Conservation (phyloP, 441 rosid genomes). For the Viola pubescens region DNA sequence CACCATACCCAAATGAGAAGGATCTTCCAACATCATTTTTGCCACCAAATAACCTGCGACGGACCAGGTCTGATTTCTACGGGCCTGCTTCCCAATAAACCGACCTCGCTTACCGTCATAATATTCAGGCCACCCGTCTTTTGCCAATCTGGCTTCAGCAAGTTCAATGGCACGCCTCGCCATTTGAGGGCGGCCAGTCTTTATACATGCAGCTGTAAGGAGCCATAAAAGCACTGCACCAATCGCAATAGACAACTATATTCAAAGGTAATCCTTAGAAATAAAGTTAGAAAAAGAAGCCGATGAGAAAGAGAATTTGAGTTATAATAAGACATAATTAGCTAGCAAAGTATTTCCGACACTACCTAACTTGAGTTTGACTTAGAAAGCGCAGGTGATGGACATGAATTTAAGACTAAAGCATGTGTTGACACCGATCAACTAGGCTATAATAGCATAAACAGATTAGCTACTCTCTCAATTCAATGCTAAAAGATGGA, state of each 20-base stretch:
- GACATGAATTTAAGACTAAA: neutral
- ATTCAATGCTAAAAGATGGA: neutral
- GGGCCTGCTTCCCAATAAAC: conserved; percentile 73
- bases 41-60: conserved; percentile 84
- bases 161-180: conserved; percentile 72
- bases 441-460: neutral
- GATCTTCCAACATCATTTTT: conserved; percentile 91
- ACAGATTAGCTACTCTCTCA: neutral
- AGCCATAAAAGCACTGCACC: conserved; percentile 81
- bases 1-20: conserved; percentile 83
- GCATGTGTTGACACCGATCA: neutral
- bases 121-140: conserved; percentile 87
- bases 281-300: neutral
- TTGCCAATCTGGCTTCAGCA: conserved; percentile 58
- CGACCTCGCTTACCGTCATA: conserved; percentile 84
- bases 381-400: too few relatives aligned
- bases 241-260: conserved; percentile 3
- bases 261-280: neutral
- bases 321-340: too few relatives aligned
- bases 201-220: conserved; percentile 76
- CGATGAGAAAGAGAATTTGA: neutral
- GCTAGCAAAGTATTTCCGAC: too few relatives aligned
- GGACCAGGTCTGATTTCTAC: conserved; percentile 87
- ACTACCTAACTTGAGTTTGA: too few relatives aligned
- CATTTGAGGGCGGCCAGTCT: conserved; percentile 85